Evolutionary conservation across 257 asterid species (phyloP), one percentile per base, ranked within the genome.

Genomic region (Fraxinus anomala): DNA sequence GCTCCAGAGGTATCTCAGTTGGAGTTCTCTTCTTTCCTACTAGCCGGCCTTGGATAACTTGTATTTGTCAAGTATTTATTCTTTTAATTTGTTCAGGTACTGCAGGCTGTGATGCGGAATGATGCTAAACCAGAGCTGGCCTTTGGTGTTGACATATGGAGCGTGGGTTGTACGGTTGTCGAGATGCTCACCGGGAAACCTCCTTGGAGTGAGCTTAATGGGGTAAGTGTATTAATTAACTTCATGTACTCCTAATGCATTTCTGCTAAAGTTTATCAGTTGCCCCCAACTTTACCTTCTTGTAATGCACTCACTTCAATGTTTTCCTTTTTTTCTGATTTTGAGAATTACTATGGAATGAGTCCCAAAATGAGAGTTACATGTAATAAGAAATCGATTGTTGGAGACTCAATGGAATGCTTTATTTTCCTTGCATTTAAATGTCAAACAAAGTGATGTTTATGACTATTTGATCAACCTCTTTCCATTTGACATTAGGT

Each of bases 161-260:
- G 98, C 65, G 81, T 94, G 68, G 98, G 97, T 42, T 94, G 98
- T 86, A 94, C 98, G 0, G 90, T 94, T n/a, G 82, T 94, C 16
- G 98, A 94, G 76, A 94, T 94, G 98, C 74, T 92, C 67, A 92
- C 94, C 0, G 97, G 97, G 30, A 91, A 87, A 81, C 98, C 98
- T 84, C 97, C 97, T 59, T 92, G 98, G 98, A 86, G 94, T 31
- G 92, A 94, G 21, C 56, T 37, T 74, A 82, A n/a, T 63, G 86
- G 89, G 96, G 98, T 94, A 84, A 37, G 87, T 33, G 12, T 73
- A 14, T 59, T 12, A 23, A 3, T 56, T 33, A n/a, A 65, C 61
- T 21, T 28, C 70, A 51, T 54, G 17, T 66, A 14, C 36, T 39
- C 40, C 66, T 23, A 17, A 63, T 59, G 36, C 13, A 14, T 79